A percentile compares a stretch with the other conserved stretches of the same genome.
Evolutionary conservation across 371 early-diverging fungal genomes (phyloP).

Genomic region (Chytridium lagenaria): DNA sequence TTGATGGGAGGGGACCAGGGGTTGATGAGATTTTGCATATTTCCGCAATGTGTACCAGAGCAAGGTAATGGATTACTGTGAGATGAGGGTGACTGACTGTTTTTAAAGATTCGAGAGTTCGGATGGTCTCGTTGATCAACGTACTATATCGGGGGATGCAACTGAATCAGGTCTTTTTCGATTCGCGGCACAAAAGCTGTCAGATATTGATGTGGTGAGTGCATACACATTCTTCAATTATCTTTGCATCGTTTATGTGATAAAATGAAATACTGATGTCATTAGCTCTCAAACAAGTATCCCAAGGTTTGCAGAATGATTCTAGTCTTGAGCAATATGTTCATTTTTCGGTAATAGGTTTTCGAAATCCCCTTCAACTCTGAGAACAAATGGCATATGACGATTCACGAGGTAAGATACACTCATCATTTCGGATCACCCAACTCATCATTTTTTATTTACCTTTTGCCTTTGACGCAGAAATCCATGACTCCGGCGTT

Average conservation of each 20-base stretch:
- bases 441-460: neutral
- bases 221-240: too few species aligned
- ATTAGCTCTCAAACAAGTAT: conserved; percentile 54
- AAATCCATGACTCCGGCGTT: conserved; percentile 67
- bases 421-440: neutral
- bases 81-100: too few species aligned
- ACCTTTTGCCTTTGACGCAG: neutral
- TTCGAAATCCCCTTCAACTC: conserved; percentile 97
- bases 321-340: neutral
- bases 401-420: conserved; percentile 74
- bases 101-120: neutral
- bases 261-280: too few species aligned
- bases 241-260: too few species aligned
- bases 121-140: conserved; percentile 79
- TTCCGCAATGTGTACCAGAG: conserved; percentile 78
- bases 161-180: conserved; percentile 90
- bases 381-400: conserved; percentile 92
- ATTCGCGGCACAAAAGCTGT: conserved; percentile 71
- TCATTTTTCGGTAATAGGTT: neutral
- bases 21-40: conserved; percentile 69
- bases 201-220: conserved; percentile 63
- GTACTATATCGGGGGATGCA: conserved; percentile 80
- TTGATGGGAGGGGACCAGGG: conserved; percentile 39
- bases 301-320: conserved; percentile 68
- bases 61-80: too few species aligned